Evolutionary conservation across 2,329 filamentous ascomycete genomes (phyloP).

Genomic region (Fonsecaea erecta): DNA sequence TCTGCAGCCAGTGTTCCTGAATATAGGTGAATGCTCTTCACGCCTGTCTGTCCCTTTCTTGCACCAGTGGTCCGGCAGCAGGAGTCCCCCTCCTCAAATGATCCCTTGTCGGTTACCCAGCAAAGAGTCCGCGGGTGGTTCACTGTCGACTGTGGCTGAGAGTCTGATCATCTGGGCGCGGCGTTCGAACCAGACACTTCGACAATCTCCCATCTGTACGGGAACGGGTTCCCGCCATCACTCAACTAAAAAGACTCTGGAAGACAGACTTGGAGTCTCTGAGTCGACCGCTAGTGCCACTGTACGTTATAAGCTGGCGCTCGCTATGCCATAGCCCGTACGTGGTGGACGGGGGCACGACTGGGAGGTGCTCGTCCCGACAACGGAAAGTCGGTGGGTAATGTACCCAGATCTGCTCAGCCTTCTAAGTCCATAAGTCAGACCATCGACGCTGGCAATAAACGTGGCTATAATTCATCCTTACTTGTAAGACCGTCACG

Average conservation of each 20-base stretch:
- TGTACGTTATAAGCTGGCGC: neutral
- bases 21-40: neutral
- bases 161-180: neutral
- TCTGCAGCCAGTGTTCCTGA: too few relatives aligned
- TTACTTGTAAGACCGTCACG: slow-evolving; percentile 36
- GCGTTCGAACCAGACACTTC: neutral
- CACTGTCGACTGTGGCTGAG: neutral
- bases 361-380: neutral
- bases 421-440: slow-evolving; percentile 17
- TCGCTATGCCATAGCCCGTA: neutral
- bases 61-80: neutral
- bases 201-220: neutral
- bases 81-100: neutral
- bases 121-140: neutral
- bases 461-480: slow-evolving; percentile 39
- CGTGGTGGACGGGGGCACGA: neutral
- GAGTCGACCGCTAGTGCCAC: neutral
- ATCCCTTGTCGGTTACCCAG: neutral
- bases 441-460: neutral
- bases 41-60: neutral
- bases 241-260: neutral
- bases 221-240: neutral
- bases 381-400: neutral
- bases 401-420: neutral
- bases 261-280: neutral